A percentile compares a stretch with the other conserved stretches of the same genome.
These are phyloP conservation scores for Scedosporium apiospermum DNA, from an alignment of 2,329 filamentous ascomycete genomes.

Conservation along the genomic window DNA sequence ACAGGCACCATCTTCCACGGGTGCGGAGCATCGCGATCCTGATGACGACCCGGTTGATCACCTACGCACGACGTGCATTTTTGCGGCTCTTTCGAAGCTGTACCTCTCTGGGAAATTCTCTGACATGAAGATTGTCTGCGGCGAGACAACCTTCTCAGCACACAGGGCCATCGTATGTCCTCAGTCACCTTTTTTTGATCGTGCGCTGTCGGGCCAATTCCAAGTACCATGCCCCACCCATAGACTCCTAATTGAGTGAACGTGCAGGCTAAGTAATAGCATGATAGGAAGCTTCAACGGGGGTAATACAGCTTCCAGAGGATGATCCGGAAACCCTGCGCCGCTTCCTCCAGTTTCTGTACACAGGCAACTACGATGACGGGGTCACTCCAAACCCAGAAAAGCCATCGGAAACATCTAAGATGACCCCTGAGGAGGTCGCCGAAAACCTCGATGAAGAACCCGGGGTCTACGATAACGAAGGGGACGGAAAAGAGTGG, in stretches of 20 bases:
- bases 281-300: conserved; percentile 12
- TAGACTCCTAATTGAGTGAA: neutral
- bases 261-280: neutral
- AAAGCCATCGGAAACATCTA: neutral
- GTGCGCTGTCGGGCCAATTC: conserved; percentile 16
- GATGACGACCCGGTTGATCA: neutral
- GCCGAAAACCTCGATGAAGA: neutral
- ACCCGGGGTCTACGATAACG: neutral
- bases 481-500: neutral
- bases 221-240: conserved; percentile 14
- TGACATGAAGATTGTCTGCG: conserved; percentile 23
- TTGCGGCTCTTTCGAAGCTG: neutral
- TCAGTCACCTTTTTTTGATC: conserved; percentile 21
- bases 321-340: conserved; percentile 18
- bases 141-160: conserved; percentile 17
- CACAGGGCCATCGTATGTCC: conserved; percentile 25
- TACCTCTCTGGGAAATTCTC: conserved; percentile 15
- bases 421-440: neutral
- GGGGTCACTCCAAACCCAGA: neutral
- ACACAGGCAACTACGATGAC: conserved; percentile 15
- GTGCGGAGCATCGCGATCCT: neutral
- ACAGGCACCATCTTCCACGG: neutral
- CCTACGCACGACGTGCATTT: neutral
- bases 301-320: conserved; percentile 16
- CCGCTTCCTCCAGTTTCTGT: conserved; percentile 20